Percentiles rank a stretch among this genome's conserved stretches.
phyloP scores from a whole-genome alignment of 257 asterid species.

The Solanum ossicruentum region DNA sequence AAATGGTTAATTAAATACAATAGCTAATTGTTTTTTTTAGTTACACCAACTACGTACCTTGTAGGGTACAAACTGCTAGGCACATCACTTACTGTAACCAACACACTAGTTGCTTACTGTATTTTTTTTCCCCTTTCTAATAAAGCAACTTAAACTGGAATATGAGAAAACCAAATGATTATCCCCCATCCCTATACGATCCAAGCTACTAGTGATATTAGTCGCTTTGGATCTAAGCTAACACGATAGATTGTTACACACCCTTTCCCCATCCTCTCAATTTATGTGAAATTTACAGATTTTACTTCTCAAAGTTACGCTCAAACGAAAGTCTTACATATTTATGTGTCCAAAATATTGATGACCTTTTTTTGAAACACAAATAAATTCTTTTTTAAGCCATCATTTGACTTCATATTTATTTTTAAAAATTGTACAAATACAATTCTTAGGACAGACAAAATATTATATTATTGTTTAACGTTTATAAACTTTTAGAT shows the following conservation, averaged over 20 bases:
- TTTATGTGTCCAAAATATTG: no score
- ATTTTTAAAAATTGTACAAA: not conserved
- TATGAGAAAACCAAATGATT: not conserved
- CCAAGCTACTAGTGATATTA: no score
- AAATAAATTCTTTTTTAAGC: not conserved
- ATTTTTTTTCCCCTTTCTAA: not conserved
- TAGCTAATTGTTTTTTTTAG: not conserved
- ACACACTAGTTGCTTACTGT: not conserved
- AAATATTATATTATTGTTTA: not conserved
- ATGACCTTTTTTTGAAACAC: no score
- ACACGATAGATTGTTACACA: no score
- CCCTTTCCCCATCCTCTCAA: no score
- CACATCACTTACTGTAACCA: not conserved
- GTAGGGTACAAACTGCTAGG: not conserved
- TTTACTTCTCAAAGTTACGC: no score
- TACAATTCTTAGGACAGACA: not conserved
- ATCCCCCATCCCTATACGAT: no score
- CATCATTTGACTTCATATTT: not conserved
- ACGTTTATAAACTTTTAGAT: not conserved
- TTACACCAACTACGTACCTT: slow-evolving; percentile 31
- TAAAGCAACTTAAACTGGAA: not conserved
- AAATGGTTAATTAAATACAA: not conserved
- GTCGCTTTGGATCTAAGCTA: accelerated
- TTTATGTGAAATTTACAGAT: no score
- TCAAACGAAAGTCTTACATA: no score